Evolutionary conservation across 371 early-diverging fungal genomes (phyloP), one percentile per base, ranked within the genome.

Genomic region (Circinella minor): DNA sequence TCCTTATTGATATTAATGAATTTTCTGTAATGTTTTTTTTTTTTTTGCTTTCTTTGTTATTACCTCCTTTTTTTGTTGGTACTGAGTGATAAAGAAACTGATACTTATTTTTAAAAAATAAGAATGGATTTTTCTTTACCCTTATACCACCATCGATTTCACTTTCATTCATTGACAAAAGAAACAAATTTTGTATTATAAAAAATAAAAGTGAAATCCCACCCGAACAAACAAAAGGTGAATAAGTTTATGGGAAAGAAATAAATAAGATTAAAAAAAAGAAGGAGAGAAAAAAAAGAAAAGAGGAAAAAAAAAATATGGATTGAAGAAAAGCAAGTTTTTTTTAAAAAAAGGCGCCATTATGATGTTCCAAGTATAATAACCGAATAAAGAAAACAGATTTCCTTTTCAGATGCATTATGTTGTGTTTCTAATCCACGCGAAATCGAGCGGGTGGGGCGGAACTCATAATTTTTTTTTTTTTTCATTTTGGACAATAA

Each of bases 11-110:
- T 47, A 47, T 3, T 3, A 15, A 11, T 9, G 11, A 47, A 47
- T 15, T 11, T 47, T 47, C 47, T 47, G 47, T 9, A 47, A 47
- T 47, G 47, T 15, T 47, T 47, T 11, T 11, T 47, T 47, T n/a
- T n/a, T n/a, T n/a, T n/a, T n/a, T n/a, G n/a, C n/a, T n/a, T 15
- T 47, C 11, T 9, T 9, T 15, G 15, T 11, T 47, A 51, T 39
- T 51, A 51, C 51, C 51, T 51, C 65, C 57, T 57, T 66, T 66
- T 37, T 68, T 68, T 36, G 63, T 46, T 14, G 69, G 63, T 6
- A 63, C 43, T 36, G 70, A 63, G 37, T 43, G 63, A 39, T 39
- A 55, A 11, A 20, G 49, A 66, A 66, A 66, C 11, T 55, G 55
- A 55, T 64, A 47, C 57, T 46, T 48, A 13, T 62, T 60, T 38